Evolutionary conservation across 176 grass and related monocot species (phyloP), one percentile per base, ranked within the genome.

Genomic region (Saccharum officinarum): DNA sequence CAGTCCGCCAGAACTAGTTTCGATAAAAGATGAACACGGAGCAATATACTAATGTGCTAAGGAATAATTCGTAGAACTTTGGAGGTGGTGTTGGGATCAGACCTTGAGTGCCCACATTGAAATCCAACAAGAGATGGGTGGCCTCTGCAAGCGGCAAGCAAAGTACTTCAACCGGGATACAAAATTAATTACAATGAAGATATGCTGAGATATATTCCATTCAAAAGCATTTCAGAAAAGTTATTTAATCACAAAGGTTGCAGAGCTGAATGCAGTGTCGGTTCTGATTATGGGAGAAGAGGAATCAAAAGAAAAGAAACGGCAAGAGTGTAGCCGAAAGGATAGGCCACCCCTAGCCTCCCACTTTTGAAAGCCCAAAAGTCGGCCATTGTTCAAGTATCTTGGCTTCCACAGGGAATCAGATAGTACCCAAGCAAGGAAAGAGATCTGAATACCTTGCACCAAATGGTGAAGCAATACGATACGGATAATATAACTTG

Each of bases 21-120:
- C 57, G 18, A 15, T 77, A 37, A 84, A 84, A 84, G n/a, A 86
- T 87, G 45, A 89, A 75, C 42, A 12, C n/a, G 10, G 10, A 23
- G 33, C 30, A 83, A 81, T 91, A 88, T 52, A 88, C 45, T 80
- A 83, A 72, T 64, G 73, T 16, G 23, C 25, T 5, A 49, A 81
- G 80, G 86, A 89, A 92, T 83, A 86, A 83, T 86, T 75, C 67
- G 85, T 80, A 80, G 60, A 90, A 68, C 78, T 82, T 85, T 82
- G 73, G 64, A 85, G 78, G 78, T 87, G 91, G 88, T 83, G 69
- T 90, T 90, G 85, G 91, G 78, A 93, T 88, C 91, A 82, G 83
- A 90, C 88, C 85, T 93, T 90, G 88, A 93, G 91, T 92, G 91
- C 84, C 84, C 84, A 84, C 84, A 84, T 77, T 84, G 77, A 28